Evolutionary conservation across 179 eudicot genomes (phyloP).

Genomic region (Camellia oleifera): DNA sequence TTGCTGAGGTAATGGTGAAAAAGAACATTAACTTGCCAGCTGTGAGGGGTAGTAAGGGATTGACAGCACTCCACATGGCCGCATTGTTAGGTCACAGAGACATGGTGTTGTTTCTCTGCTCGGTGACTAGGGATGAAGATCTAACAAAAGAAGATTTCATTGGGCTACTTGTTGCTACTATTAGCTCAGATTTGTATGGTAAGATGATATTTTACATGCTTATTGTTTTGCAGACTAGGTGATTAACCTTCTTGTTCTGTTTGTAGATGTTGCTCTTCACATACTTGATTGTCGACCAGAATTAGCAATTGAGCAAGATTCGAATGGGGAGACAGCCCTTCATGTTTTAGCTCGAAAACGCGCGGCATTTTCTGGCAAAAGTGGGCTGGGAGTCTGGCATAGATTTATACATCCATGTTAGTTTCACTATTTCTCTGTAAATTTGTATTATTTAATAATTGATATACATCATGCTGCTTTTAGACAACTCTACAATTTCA

Average conservation of each 20-base stretch:
- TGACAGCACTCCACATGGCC: constrained; percentile 40
- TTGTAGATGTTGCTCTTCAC: constrained; percentile 24
- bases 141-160: constrained; percentile 13
- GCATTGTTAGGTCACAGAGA: constrained; percentile 31
- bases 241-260: neutral
- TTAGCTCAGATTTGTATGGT: constrained; percentile 28
- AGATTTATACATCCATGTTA: constrained; percentile 23
- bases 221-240: neutral
- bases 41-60: constrained; percentile 18
- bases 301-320: constrained; percentile 15
- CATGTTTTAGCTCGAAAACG: constrained; percentile 43
- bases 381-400: constrained; percentile 22
- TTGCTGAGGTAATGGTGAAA: constrained; percentile 29
- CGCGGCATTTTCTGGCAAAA: constrained; percentile 24
- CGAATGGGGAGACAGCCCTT: constrained; percentile 29
- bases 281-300: constrained; percentile 17
- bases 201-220: constrained; percentile 2
- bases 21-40: constrained; percentile 11
- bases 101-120: constrained; percentile 34
- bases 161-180: constrained; percentile 16
- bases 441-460: neutral
- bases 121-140: constrained; percentile 2
- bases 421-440: constrained; percentile 11
- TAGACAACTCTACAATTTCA: neutral
- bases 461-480: neutral